phyloP scores from a whole-genome alignment of 345 rosid genomes.

The Gossypium turneri region DNA sequence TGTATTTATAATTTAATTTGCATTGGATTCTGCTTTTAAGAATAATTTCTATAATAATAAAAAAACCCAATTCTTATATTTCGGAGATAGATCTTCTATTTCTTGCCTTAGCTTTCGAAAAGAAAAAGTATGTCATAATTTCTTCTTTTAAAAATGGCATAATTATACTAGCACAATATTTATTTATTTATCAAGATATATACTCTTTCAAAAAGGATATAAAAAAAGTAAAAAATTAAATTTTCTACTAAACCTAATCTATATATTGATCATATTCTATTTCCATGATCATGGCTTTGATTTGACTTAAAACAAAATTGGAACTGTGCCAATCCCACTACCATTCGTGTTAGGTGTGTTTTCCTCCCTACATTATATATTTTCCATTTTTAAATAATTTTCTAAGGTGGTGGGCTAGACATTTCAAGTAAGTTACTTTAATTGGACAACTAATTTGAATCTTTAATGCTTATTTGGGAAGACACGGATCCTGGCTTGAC shows the following conservation, averaged over 20 bases:
- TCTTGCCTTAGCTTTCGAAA: not conserved
- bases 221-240: not conserved
- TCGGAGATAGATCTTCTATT: no score
- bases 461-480: not conserved
- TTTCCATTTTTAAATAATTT: no score
- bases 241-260: not conserved
- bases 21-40: no score
- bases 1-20: no score
- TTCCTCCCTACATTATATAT: not conserved
- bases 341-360: not conserved
- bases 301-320: conserved; percentile 13
- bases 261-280: not conserved
- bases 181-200: not conserved
- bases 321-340: not conserved
- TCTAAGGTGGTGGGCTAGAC: conserved; percentile 6
- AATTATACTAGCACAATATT: not conserved
- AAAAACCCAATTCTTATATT: no score
- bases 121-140: not conserved
- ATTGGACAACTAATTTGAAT: not conserved
- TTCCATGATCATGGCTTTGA: not conserved
- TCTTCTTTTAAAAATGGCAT: not conserved
- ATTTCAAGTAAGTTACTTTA: not conserved
- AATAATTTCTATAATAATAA: no score
- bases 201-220: not conserved
- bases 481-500: not conserved